A percentile compares a stretch with the other conserved stretches of the same genome.
Evolutionary conservation across 305 asterid species (phyloP).

Genomic region (Andrographis paniculata): DNA sequence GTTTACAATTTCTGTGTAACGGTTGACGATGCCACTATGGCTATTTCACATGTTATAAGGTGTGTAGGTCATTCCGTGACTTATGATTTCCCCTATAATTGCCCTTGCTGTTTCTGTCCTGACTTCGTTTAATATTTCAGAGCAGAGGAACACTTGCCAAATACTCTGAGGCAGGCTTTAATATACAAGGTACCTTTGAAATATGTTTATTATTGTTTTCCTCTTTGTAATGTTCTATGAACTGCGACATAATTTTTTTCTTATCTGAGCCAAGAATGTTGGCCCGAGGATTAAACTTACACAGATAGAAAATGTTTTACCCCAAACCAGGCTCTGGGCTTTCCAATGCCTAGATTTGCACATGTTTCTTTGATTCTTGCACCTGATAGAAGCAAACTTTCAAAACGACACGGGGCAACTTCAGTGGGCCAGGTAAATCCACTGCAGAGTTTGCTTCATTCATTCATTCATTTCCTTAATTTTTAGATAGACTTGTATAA

Average conservation of each 20-base stretch:
- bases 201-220: slow-evolving; percentile 11
- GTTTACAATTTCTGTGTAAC: slow-evolving; percentile 97
- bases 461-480: background rate
- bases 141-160: slow-evolving; percentile 98
- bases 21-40: slow-evolving; percentile 97
- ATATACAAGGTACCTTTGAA: slow-evolving; percentile 58
- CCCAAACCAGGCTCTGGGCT: slow-evolving; percentile 64
- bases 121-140: slow-evolving; percentile 34
- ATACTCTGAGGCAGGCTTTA: slow-evolving; percentile 90
- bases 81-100: slow-evolving; percentile 9
- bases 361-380: slow-evolving; percentile 95
- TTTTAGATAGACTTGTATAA: slow-evolving; percentile 2
- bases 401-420: slow-evolving; percentile 98
- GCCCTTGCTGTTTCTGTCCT: slow-evolving; percentile 18
- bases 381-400: slow-evolving; percentile 93
- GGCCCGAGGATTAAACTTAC: slow-evolving; percentile 24
- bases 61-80: slow-evolving; percentile 16
- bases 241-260: background rate
- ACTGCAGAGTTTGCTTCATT: too few relatives aligned
- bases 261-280: background rate
- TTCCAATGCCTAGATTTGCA: slow-evolving; percentile 85
- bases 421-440: slow-evolving; percentile 94
- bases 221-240: background rate
- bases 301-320: slow-evolving; percentile 14
- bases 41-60: slow-evolving; percentile 95